These are phyloP conservation scores for Manihot esculenta DNA, from an alignment of 441 rosid species.

Conservation along the genomic window DNA sequence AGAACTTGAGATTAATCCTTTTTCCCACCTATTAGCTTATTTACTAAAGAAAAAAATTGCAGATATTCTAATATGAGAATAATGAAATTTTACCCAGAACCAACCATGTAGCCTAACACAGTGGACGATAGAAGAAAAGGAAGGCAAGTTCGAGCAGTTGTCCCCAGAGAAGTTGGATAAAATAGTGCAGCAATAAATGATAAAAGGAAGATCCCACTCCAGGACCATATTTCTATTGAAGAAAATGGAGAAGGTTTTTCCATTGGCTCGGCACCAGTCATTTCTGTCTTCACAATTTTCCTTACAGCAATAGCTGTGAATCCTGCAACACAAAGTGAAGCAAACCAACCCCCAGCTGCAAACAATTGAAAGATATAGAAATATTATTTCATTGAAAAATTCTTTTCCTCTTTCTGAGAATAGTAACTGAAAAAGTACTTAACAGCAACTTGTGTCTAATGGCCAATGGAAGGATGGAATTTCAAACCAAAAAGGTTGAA, in stretches of 20 bases:
- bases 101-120: slow-evolving; percentile 83
- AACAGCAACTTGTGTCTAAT: neutral
- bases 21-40: neutral
- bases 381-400: neutral
- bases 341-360: slow-evolving; percentile 93
- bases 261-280: slow-evolving; percentile 96
- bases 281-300: slow-evolving; percentile 76
- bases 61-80: slow-evolving; percentile 1
- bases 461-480: neutral
- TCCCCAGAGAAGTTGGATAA: slow-evolving; percentile 70
- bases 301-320: slow-evolving; percentile 84
- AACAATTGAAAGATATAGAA: slow-evolving; percentile 14
- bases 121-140: slow-evolving; percentile 94
- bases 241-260: slow-evolving; percentile 80
- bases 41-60: neutral
- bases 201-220: slow-evolving; percentile 69
- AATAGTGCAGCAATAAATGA: slow-evolving; percentile 69
- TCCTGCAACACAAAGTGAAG: slow-evolving; percentile 91
- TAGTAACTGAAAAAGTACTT: neutral
- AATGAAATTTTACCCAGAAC: slow-evolving; percentile 63
- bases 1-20: neutral
- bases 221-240: slow-evolving; percentile 58
- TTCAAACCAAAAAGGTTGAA: neutral
- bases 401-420: neutral
- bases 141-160: slow-evolving; percentile 79